These are phyloP conservation scores for Amborella trichopoda DNA, from an alignment of 164 flowering plant species.

Conservation along the genomic window DNA sequence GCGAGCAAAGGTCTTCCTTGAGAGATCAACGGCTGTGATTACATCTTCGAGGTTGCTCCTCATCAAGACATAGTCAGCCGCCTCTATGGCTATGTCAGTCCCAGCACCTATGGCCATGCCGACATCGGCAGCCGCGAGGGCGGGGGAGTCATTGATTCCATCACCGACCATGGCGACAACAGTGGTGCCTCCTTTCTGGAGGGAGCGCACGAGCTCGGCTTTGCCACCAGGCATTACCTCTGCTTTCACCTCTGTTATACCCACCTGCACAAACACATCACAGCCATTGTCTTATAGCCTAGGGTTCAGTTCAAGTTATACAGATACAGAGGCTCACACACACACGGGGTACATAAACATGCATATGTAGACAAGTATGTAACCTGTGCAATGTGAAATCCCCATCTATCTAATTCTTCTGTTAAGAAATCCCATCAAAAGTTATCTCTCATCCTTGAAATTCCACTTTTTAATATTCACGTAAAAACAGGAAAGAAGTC, in stretches of 20 bases:
- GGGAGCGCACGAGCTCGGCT: slow-evolving; percentile 66
- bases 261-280: slow-evolving; percentile 54
- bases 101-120: slow-evolving; percentile 99
- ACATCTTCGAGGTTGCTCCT: slow-evolving; percentile 88
- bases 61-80: slow-evolving; percentile 94
- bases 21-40: slow-evolving; percentile 88
- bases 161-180: slow-evolving; percentile 98
- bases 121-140: slow-evolving; percentile 94
- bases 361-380: too few relatives aligned
- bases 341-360: too few relatives aligned
- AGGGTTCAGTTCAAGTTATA: too few relatives aligned
- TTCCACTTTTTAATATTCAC: too few relatives aligned
- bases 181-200: slow-evolving; percentile 69
- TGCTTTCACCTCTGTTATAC: slow-evolving; percentile 74
- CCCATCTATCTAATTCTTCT: too few relatives aligned
- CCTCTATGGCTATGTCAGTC: slow-evolving; percentile 96
- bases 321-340: too few relatives aligned
- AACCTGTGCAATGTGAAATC: too few relatives aligned
- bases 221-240: slow-evolving; percentile 96
- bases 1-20: slow-evolving; percentile 76
- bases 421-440: too few relatives aligned
- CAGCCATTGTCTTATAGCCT: too few relatives aligned
- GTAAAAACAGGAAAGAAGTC: too few relatives aligned
- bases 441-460: too few relatives aligned
- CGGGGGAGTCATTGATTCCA: slow-evolving; percentile 97